Evolutionary conservation across 306 rosid species (phyloP).

Genomic region (Ormosia emarginata): DNA sequence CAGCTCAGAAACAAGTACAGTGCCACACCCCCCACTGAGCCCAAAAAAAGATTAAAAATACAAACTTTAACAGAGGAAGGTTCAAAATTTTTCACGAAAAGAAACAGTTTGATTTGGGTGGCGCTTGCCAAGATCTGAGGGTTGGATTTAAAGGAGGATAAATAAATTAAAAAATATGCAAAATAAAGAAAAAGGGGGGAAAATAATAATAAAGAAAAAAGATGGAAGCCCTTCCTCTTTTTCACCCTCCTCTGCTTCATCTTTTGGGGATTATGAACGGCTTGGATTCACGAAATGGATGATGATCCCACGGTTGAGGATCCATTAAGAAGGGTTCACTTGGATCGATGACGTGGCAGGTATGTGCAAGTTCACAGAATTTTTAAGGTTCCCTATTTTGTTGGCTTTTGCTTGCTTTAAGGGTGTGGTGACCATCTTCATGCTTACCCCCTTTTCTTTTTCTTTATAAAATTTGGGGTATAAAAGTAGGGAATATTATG

Average conservation of each 20-base stretch:
- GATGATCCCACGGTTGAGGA: slow-evolving; percentile 26
- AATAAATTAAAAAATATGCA: neutral
- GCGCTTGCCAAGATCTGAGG: slow-evolving; percentile 20
- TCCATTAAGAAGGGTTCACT: neutral
- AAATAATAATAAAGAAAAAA: neutral
- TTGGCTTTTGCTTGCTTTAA: neutral
- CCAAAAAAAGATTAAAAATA: neutral
- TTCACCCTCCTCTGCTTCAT: neutral
- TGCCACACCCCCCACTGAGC: neutral
- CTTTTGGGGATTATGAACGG: slow-evolving; percentile 29
- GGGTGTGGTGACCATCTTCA: slow-evolving; percentile 1
- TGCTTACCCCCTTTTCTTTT: neutral
- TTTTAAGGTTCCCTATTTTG: neutral
- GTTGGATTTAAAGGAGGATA: slow-evolving; percentile 18
- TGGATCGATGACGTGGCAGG: slow-evolving; percentile 44
- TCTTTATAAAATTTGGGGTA: neutral
- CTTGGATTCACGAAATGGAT: slow-evolving; percentile 21
- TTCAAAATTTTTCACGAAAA: slow-evolving; percentile 11
- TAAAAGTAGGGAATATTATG: neutral
- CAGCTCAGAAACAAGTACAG: neutral
- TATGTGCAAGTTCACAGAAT: neutral
- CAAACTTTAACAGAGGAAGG: neutral
- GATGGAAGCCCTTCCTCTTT: neutral
- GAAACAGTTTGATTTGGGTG: slow-evolving; percentile 30
- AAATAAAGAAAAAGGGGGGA: neutral